Base-by-base conservation (phyloP, 1,284 basidiomycete genomes). In the Kwoniella shivajii region DNA sequence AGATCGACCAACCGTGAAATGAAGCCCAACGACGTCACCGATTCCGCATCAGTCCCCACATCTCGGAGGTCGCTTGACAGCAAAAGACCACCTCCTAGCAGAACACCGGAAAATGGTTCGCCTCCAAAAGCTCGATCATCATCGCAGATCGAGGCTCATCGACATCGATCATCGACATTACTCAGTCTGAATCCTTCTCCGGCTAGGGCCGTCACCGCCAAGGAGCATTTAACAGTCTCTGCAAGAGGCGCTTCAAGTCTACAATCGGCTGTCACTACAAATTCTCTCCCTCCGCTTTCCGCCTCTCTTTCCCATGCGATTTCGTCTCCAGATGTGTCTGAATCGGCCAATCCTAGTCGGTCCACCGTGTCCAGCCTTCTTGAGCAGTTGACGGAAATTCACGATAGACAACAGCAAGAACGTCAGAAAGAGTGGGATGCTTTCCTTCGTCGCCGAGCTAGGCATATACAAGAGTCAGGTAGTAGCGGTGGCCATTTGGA, bases 351-450 rank as follows among this genome's bases (percentile, higher is more conserved):
- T 44, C 50, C 42, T 14, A 57, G 54, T 29, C 83, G 86, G 1
- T 85, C 87, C 63, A 91, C 88, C 3, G 85, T 97, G 37, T 85
- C 88, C 10, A 80, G 80, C 16, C 80, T 97, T 20, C 82, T 99
- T 1, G 83, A 84, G n/a, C 85, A 90, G 73, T 82, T 98, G 36
- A 92, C 86, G 2, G 85, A 85, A 56, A 88, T 93, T 46, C 93
- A 98, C 70, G 92, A 98, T 67, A 78, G 84, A 60, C 85, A 87
- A 50, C 93, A 99, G 71, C 79, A 81, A 6, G 78, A 82, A 10
- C 87, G 87, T 61, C 82, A 87, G 59, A 85, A 85, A 56, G 88
- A 89, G 54, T 99, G 96, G 95, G 92, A 96, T 65, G 82, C 80
- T 0, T 97, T 96, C 74, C 84, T 98, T 16, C 85, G 72, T 5